These are phyloP conservation scores for Penicillium roqueforti DNA, from an alignment of 495 filamentous ascomycete species.

Conservation along the genomic window DNA sequence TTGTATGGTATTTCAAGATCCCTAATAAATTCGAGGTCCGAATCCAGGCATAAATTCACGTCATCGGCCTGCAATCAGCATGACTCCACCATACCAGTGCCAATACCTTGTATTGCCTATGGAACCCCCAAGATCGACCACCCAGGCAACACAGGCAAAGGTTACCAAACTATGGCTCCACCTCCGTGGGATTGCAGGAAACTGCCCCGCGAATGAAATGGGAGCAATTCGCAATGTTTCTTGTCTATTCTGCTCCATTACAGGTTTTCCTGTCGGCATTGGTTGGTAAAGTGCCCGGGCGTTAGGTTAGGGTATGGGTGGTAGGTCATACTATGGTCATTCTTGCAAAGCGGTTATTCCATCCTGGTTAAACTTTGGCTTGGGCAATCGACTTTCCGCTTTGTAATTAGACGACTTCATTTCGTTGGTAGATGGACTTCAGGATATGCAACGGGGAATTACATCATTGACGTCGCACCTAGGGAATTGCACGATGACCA, in stretches of 20 bases:
- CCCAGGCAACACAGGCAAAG: not conserved
- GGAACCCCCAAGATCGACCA: slow-evolving; percentile 3
- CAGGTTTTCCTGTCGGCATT: slow-evolving; percentile 8
- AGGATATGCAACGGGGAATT: not conserved
- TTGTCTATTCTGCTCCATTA: not conserved
- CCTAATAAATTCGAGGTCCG: not conserved
- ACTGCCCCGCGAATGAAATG: slow-evolving; percentile 3
- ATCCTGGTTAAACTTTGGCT: not conserved
- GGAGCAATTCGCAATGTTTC: slow-evolving; percentile 8
- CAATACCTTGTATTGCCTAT: not conserved
- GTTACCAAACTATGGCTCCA: not conserved
- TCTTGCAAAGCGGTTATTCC: not conserved
- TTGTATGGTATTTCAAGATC: too few relatives aligned
- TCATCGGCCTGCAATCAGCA: slow-evolving; percentile 2
- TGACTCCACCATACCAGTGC: not conserved
- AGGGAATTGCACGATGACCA: not conserved
- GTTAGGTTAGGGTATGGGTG: not conserved
- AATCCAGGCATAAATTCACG: not conserved
- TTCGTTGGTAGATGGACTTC: not conserved
- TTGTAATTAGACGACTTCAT: not conserved
- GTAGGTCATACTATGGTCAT: slow-evolving; percentile 2
- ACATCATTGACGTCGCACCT: slow-evolving; percentile 13
- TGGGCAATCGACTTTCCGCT: not conserved
- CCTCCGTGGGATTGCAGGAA: not conserved
- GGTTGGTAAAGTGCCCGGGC: not conserved